Evolutionary conservation across 495 filamentous ascomycete species (phyloP).

Genomic region (Entonaema liquescens): DNA sequence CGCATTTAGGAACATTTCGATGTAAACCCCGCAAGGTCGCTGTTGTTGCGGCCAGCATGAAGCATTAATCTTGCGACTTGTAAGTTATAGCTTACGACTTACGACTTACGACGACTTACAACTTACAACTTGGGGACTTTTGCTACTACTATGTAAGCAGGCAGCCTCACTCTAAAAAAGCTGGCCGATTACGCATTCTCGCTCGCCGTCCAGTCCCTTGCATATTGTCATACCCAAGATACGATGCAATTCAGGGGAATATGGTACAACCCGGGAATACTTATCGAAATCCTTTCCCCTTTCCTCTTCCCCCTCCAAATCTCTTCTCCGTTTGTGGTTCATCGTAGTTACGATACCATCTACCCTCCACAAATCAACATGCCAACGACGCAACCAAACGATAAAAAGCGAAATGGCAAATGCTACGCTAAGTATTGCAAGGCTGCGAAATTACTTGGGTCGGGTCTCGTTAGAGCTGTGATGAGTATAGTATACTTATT

Average conservation of each 20-base stretch:
- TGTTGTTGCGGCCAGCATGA: slow-evolving; percentile 18
- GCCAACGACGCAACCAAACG: slow-evolving; percentile 27
- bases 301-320: slow-evolving; percentile 8
- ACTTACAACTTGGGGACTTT: slow-evolving; percentile 19
- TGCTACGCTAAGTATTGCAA: slow-evolving; percentile 42
- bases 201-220: slow-evolving; percentile 44
- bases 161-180: slow-evolving; percentile 33
- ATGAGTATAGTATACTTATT: slow-evolving; percentile 13
- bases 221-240: slow-evolving; percentile 49
- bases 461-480: slow-evolving; percentile 12
- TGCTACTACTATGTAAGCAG: slow-evolving; percentile 8
- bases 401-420: slow-evolving; percentile 42
- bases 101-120: neutral
- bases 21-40: slow-evolving; percentile 36
- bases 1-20: slow-evolving; percentile 41
- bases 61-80: neutral
- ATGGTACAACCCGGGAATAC: slow-evolving; percentile 26
- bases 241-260: slow-evolving; percentile 26
- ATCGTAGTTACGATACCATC: slow-evolving; percentile 32
- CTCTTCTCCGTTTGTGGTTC: slow-evolving; percentile 5
- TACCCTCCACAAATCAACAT: slow-evolving; percentile 33
- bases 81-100: neutral
- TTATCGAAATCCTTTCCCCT: slow-evolving; percentile 20
- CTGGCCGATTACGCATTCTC: slow-evolving; percentile 41
- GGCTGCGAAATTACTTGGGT: slow-evolving; percentile 35